These are phyloP conservation scores for Clonostachys rhizophaga DNA, from an alignment of 2,329 filamentous ascomycete genomes.

Conservation along the genomic window DNA sequence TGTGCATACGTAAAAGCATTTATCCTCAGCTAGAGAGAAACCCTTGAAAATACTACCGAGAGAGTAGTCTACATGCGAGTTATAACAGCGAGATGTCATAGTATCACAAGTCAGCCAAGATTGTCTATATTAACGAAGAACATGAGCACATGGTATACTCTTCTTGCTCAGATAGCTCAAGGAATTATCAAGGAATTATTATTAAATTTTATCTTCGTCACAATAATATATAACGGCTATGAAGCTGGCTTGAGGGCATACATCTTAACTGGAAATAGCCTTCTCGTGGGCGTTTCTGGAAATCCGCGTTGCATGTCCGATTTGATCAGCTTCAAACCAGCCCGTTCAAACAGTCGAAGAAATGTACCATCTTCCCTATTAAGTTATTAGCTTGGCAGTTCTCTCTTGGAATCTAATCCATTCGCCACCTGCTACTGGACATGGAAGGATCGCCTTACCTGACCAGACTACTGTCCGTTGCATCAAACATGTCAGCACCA, in stretches of 20 bases:
- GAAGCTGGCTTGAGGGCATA: conserved; percentile 63
- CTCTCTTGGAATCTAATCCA: not conserved
- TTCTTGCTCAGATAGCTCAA: no score
- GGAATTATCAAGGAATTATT: no score
- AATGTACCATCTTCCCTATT: conserved; percentile 68
- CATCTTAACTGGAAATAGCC: conserved; percentile 67
- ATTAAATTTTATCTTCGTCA: no score
- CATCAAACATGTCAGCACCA: conserved; percentile 65
- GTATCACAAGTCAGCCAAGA: no score
- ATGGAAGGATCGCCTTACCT: conserved; percentile 30
- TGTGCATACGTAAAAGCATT: no score
- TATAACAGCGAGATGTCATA: no score
- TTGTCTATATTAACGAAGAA: no score
- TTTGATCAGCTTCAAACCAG: conserved; percentile 63
- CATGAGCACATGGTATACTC: no score
- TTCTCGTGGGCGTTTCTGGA: conserved; percentile 39
- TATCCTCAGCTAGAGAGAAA: no score
- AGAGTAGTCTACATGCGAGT: no score
- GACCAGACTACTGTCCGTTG: conserved; percentile 72
- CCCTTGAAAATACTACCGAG: no score
- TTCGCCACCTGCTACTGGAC: not conserved
- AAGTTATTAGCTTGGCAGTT: not conserved
- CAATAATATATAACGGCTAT: not conserved
- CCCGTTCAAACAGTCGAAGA: conserved; percentile 60
- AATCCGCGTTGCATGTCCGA: conserved; percentile 72